phyloP scores from a whole-genome alignment of 257 asterid genomes.

The Knoxia roxburghii region DNA sequence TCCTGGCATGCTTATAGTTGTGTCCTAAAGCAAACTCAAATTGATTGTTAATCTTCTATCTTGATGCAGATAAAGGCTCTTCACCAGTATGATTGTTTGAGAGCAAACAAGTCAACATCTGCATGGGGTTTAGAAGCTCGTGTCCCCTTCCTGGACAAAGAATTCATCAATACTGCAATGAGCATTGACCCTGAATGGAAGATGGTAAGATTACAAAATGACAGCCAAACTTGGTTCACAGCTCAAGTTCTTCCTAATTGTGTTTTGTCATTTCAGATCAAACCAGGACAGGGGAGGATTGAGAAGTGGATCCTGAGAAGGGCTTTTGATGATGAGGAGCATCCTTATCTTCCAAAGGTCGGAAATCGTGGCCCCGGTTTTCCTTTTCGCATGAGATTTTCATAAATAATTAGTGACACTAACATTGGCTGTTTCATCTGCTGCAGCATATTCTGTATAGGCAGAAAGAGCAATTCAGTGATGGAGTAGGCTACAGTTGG shows the following conservation, averaged over 20 bases:
- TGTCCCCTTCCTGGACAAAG: conserved; percentile 86
- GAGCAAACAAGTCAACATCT: conserved; percentile 94
- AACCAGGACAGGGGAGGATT: conserved; percentile 63
- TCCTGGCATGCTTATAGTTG: not conserved
- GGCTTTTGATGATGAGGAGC: conserved; percentile 89
- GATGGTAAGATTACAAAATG: conserved; percentile 40
- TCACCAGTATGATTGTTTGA: conserved; percentile 86
- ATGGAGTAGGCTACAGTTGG: conserved; percentile 99
- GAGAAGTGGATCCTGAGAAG: conserved; percentile 95
- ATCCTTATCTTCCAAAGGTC: conserved; percentile 95
- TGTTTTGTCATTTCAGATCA: conserved; percentile 41
- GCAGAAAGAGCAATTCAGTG: conserved; percentile 96
- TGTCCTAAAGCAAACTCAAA: not conserved
- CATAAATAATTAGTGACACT: not conserved
- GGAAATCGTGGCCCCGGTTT: not conserved
- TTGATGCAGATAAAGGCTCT: conserved; percentile 80
- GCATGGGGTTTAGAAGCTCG: conserved; percentile 99
- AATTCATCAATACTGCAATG: conserved; percentile 83
- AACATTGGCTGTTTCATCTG: not conserved
- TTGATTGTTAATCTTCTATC: not conserved
- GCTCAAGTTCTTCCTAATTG: not conserved
- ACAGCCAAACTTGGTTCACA: not conserved
- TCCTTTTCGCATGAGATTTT: not conserved
- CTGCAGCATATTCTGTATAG: conserved; percentile 90
- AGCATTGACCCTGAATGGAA: conserved; percentile 88